These are phyloP conservation scores for Phytophthora megakarya DNA, from an alignment of 352 stramenopile genomes.

Conservation along the genomic window DNA sequence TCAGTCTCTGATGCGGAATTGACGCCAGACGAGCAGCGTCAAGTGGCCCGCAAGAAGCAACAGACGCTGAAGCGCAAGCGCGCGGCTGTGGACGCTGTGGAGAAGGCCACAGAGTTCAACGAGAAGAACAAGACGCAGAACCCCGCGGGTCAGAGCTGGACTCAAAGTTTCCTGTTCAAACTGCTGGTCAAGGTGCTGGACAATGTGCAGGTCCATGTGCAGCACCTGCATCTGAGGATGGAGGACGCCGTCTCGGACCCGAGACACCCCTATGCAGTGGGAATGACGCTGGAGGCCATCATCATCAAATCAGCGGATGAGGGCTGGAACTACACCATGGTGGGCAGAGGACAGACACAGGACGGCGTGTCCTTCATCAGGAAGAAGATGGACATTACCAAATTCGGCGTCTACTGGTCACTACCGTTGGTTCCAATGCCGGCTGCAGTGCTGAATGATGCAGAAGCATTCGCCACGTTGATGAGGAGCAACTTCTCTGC, in stretches of 20 bases:
- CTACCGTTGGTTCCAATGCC: slow-evolving; percentile 56
- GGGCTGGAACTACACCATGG: slow-evolving; percentile 85
- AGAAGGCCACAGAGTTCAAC: slow-evolving; percentile 74
- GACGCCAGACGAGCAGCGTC: slow-evolving; percentile 27
- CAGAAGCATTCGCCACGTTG: slow-evolving; percentile 57
- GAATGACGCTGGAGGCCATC: slow-evolving; percentile 77
- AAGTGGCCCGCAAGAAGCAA: slow-evolving; percentile 43
- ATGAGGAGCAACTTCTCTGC: slow-evolving; percentile 73
- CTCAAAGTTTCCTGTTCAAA: slow-evolving; percentile 80
- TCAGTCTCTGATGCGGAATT: slow-evolving; percentile 7
- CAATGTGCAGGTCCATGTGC: slow-evolving; percentile 84
- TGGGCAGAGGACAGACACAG: slow-evolving; percentile 47
- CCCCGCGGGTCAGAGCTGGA: slow-evolving; percentile 44
- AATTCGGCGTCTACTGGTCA: slow-evolving; percentile 84
- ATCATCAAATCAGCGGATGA: slow-evolving; percentile 85
- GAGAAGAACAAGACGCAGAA: slow-evolving; percentile 41
- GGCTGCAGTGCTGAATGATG: slow-evolving; percentile 49
- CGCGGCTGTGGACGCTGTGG: slow-evolving; percentile 74
- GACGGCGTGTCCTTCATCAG: slow-evolving; percentile 50
- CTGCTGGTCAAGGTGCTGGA: slow-evolving; percentile 81
- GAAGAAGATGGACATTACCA: slow-evolving; percentile 86
- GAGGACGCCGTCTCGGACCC: slow-evolving; percentile 69
- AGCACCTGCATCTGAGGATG: slow-evolving; percentile 75
- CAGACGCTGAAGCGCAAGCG: slow-evolving; percentile 77
- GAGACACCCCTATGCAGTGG: slow-evolving; percentile 55